Percentiles rank a stretch among this genome's conserved stretches.
phyloP scores from a whole-genome alignment of 2,329 filamentous ascomycete genomes.

The Alternaria ethzedia region DNA sequence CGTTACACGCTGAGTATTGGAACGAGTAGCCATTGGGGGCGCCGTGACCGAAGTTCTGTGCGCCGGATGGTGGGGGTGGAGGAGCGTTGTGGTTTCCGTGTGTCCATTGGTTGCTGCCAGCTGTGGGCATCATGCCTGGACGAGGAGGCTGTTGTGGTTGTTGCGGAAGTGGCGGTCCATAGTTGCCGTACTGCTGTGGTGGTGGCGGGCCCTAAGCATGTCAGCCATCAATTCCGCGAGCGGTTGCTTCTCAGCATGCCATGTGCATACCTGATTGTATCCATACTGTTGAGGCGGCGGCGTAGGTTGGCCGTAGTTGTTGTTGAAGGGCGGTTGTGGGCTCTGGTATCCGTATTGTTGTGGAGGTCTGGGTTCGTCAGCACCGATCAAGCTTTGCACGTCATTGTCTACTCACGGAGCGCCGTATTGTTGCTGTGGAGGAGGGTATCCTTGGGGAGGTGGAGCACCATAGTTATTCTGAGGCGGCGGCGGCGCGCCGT shows the following conservation, averaged over 20 bases:
- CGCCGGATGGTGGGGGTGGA: conserved; percentile 67
- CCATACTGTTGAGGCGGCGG: conserved; percentile 54
- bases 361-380: conserved; percentile 32
- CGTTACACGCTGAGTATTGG: conserved; percentile 91
- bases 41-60: conserved; percentile 65
- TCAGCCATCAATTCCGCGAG: neutral
- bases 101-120: conserved; percentile 40
- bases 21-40: conserved; percentile 82
- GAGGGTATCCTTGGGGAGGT: conserved; percentile 38
- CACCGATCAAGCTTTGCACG: conserved; percentile 1
- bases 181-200: conserved; percentile 23
- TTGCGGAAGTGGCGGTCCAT: conserved; percentile 29
- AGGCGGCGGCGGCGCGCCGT: conserved; percentile 51
- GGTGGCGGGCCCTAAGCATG: conserved; percentile 3
- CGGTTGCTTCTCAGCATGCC: conserved; percentile 6
- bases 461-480: conserved; percentile 43
- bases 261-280: conserved; percentile 47
- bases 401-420: conserved; percentile 31
- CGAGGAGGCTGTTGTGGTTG: conserved; percentile 39
- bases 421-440: conserved; percentile 39
- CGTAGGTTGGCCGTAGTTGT: conserved; percentile 46
- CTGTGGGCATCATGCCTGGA: conserved; percentile 61
- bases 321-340: conserved; percentile 50
- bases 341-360: conserved; percentile 47
- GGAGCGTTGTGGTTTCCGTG: conserved; percentile 66